phyloP scores from a whole-genome alignment of 345 rosid genomes.

The Mercurialis annua region DNA sequence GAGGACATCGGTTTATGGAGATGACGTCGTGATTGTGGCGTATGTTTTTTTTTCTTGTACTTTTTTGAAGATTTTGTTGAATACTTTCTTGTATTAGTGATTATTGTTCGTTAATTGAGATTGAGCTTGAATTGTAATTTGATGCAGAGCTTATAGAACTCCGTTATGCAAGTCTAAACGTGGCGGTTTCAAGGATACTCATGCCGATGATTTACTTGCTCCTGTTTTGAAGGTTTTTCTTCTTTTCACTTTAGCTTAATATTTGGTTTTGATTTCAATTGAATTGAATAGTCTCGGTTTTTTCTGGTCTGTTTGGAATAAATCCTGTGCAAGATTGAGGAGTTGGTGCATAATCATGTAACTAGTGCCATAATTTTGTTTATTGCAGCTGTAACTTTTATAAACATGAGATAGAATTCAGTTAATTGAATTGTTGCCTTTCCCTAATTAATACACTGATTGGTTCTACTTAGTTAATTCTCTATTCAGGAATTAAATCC shows the following conservation, averaged over 20 bases:
- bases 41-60: conserved; percentile 31
- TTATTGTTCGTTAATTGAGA: not conserved
- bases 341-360: too few species aligned
- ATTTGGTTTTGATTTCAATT: conserved; percentile 9
- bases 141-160: conserved; percentile 70
- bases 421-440: too few species aligned
- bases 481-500: too few species aligned
- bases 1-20: conserved; percentile 67
- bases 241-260: not conserved
- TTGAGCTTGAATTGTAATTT: not conserved
- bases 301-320: too few species aligned
- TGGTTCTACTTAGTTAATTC: too few species aligned
- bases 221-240: conserved; percentile 59
- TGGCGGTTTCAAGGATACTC: conserved; percentile 90
- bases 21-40: conserved; percentile 91
- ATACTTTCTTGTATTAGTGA: too few species aligned
- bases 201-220: conserved; percentile 82
- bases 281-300: not conserved
- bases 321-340: too few species aligned
- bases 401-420: too few species aligned
- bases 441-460: too few species aligned
- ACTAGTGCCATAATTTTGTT: not conserved
- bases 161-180: conserved; percentile 79
- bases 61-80: not conserved
- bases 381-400: too few species aligned